Evolutionary conservation across 2,329 filamentous ascomycete species (phyloP).

Genomic region (Sclerotinia sclerotiorum): DNA sequence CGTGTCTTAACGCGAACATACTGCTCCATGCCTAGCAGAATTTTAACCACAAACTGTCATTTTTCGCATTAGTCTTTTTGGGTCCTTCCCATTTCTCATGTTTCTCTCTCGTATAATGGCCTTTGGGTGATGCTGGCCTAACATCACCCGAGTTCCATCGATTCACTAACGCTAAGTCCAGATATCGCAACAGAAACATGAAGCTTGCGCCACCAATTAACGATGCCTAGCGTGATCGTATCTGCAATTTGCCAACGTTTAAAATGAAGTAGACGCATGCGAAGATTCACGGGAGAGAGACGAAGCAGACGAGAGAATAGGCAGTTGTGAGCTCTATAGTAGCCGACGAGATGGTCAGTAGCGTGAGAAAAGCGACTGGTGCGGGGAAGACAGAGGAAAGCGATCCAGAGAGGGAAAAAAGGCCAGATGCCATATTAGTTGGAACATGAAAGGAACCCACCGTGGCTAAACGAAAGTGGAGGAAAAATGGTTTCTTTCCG

Average conservation of each 20-base stretch:
- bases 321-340: neutral
- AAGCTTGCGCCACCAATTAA: constrained; percentile 9
- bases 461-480: too few relatives aligned
- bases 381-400: neutral
- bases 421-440: too few relatives aligned
- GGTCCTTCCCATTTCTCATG: neutral
- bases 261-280: constrained; percentile 6
- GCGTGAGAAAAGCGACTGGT: neutral
- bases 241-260: neutral
- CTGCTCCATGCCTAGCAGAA: constrained; percentile 6
- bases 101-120: neutral
- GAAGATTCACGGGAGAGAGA: neutral
- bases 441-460: too few relatives aligned
- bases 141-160: neutral
- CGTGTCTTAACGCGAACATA: constrained; percentile 5
- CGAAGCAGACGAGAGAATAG: neutral
- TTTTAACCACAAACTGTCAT: too few relatives aligned
- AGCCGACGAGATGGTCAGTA: neutral
- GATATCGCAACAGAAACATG: neutral
- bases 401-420: too few relatives aligned
- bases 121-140: neutral
- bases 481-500: too few relatives aligned
- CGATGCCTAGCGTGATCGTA: constrained; percentile 1
- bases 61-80: too few relatives aligned
- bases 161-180: neutral